Evolutionary conservation across 768 basidiomycete species (phyloP), one percentile per base, ranked within the genome.

Genomic region (Hygrocybe coccinea): DNA sequence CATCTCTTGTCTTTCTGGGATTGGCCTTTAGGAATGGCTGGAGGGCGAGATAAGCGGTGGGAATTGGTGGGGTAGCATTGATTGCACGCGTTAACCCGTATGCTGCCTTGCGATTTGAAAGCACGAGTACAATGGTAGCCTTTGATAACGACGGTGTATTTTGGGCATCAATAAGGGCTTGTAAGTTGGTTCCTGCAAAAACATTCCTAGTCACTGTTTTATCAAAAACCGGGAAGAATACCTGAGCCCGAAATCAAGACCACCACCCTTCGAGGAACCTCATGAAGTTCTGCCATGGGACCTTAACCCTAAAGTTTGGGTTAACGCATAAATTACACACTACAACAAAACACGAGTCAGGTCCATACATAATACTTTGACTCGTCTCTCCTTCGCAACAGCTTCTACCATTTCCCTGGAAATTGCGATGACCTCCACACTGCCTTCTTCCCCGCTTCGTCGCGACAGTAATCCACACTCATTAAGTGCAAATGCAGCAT

Each of bases 61-160:
- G 85, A 55, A 97, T 94, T 1, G 89, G 81, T 0, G 91, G 88
- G n/a, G 62, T 62, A 0, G 87, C 84, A 29, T 77, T 68, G 5
- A 79, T 60, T 3, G 94, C 95, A n/a, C 95, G 85, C 2, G 77
- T 81, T 38, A 99, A 79, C 1, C 95, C 97, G 62, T 87, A 90
- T 1, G 93, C 95, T 10, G 86, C 85, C 64, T 94, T 93, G 41
- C 93, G 83, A 68, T 95, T 97, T 2, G 95, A 97, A 55, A 98
- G 70, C 37, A 98, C 95, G 63, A 89, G 81, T 49, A 76, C 78
- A 66, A 99, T 89, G 51, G 75, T 68, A 2, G 87, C 75, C 59
- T 85, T 68, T 2, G 91, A 87, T 22, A 95, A 76, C n/a, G 78
- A 67, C n/a, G 82, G 74, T 0, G 90, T 89, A 61, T 82, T 77